Percentiles rank a stretch among this genome's conserved stretches.
phyloP scores from a whole-genome alignment of 129 eudicot genomes.

The Scalesia atractyloides region DNA sequence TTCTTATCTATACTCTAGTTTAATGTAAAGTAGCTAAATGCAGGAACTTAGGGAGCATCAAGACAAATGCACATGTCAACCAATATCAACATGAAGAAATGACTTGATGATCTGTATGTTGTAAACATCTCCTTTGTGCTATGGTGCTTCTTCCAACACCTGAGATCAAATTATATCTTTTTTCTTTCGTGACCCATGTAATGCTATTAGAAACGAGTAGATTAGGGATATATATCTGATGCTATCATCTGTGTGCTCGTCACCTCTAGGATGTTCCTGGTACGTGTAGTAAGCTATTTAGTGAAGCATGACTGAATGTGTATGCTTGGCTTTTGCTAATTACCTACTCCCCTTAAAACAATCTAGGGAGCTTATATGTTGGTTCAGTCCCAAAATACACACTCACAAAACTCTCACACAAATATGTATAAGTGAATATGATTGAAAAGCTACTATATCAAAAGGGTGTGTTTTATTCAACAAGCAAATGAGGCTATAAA shows the following conservation, averaged over 20 bases:
- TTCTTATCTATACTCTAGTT: neutral
- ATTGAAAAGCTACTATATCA: too few relatives aligned
- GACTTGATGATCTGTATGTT: neutral
- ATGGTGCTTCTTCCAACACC: constrained; percentile 18
- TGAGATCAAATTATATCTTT: constrained; percentile 17
- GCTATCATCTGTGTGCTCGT: constrained; percentile 19
- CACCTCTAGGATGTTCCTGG: constrained; percentile 2
- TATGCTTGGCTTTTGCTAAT: constrained; percentile 14
- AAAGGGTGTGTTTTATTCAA: too few relatives aligned
- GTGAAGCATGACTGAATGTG: neutral
- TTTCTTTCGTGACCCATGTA: constrained; percentile 13
- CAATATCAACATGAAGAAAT: neutral
- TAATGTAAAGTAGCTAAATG: constrained; percentile 6
- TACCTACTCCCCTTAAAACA: neutral
- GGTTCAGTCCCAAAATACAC: too few relatives aligned
- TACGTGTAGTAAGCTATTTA: constrained; percentile 23
- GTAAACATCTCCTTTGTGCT: constrained; percentile 3
- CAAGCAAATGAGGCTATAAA: too few relatives aligned
- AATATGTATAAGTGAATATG: too few relatives aligned
- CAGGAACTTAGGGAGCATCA: constrained; percentile 85
- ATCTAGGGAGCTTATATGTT: constrained; percentile 32
- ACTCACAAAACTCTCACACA: too few relatives aligned
- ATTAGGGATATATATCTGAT: constrained; percentile 5
- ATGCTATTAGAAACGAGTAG: constrained; percentile 22
- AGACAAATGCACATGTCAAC: constrained; percentile 64